Evolutionary conservation across 805 yeast genomes (phyloP).

Genomic region (Wickerhamomyces ciferrii): DNA sequence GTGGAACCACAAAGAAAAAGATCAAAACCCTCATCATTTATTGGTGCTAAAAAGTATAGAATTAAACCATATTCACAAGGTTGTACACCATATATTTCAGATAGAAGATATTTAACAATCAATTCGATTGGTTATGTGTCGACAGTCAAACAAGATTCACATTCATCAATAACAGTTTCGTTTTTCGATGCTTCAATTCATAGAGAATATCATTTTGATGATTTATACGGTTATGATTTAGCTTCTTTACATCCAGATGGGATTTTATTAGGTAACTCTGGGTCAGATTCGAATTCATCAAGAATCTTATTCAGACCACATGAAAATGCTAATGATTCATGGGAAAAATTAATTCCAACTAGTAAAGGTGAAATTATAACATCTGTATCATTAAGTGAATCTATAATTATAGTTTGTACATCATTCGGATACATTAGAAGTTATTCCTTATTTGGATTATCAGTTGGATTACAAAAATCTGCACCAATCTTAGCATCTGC

Average conservation of each 20-base stretch:
- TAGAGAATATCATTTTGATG: constrained; percentile 83
- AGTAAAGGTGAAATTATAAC: constrained; percentile 53
- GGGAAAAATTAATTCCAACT: constrained; percentile 64
- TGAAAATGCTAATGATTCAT: constrained; percentile 51
- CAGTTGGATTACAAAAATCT: constrained; percentile 61
- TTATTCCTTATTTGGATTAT: constrained; percentile 69
- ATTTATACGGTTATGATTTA: constrained; percentile 62
- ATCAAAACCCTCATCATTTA: constrained; percentile 1
- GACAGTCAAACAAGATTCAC: constrained; percentile 55
- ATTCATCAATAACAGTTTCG: constrained; percentile 75
- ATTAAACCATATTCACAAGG: constrained; percentile 79
- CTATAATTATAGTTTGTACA: constrained; percentile 64
- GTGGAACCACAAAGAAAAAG: constrained; percentile 3
- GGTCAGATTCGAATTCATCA: constrained; percentile 33
- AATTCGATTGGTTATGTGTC: constrained; percentile 79
- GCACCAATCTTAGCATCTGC: constrained; percentile 60
- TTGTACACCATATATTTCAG: constrained; percentile 69
- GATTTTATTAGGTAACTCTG: constrained; percentile 51
- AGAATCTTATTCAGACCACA: constrained; percentile 67
- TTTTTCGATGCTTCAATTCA: constrained; percentile 77
- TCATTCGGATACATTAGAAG: constrained; percentile 69
- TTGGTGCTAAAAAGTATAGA: constrained; percentile 20
- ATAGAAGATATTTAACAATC: constrained; percentile 75
- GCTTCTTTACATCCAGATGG: constrained; percentile 71
- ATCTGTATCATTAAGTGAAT: constrained; percentile 59